Conservation (phyloP, 306 rosid genomes). For the Dryas octopetala region DNA sequence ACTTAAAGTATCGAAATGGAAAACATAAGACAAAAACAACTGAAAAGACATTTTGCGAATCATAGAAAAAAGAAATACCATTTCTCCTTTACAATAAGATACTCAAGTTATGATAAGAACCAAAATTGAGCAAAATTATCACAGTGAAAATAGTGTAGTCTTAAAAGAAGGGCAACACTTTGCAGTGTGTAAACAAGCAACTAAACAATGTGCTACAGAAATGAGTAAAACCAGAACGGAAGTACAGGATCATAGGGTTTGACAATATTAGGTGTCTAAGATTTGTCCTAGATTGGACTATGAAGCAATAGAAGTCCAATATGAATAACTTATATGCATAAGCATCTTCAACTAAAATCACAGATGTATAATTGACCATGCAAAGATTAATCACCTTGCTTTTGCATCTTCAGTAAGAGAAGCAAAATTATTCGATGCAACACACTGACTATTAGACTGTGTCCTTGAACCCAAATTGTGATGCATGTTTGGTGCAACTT, state of each 20-base stretch:
- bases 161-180: background rate
- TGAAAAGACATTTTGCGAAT: background rate
- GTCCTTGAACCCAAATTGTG: conserved; percentile 48
- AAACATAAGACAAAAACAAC: background rate
- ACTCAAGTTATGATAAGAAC: background rate
- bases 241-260: background rate
- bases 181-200: background rate
- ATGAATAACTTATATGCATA: conserved; percentile 6
- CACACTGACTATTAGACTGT: conserved; percentile 46
- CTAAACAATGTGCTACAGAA: background rate
- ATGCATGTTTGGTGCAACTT: conserved; percentile 43
- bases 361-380: conserved; percentile 27
- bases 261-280: background rate
- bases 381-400: conserved; percentile 68
- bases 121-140: background rate
- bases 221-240: background rate
- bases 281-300: conserved; percentile 14
- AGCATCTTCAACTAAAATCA: conserved; percentile 23
- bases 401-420: conserved; percentile 70
- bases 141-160: background rate
- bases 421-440: conserved; percentile 60
- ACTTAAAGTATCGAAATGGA: background rate
- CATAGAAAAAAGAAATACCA: background rate
- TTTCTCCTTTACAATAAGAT: background rate
- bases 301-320: background rate